These are phyloP conservation scores for Taphrina deformans DNA, from an alignment of 1,139 yeast genomes.

Conservation along the genomic window DNA sequence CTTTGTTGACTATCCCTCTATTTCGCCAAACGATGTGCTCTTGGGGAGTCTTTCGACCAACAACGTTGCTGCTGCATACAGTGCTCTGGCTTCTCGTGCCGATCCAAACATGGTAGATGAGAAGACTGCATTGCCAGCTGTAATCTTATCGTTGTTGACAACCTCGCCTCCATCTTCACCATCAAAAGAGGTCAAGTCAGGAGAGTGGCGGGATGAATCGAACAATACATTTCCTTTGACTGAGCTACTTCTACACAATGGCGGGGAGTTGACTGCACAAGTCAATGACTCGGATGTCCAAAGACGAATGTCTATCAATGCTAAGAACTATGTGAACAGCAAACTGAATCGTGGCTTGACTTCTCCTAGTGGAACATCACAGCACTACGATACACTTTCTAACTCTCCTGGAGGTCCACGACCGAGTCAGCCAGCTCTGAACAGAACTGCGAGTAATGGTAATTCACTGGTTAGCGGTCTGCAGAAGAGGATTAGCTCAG, in stretches of 20 bases:
- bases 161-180: constrained; percentile 28
- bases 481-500: constrained; percentile 27
- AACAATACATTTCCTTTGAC: constrained; percentile 59
- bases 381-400: background rate
- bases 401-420: background rate
- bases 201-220: constrained; percentile 38
- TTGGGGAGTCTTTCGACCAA: constrained; percentile 46
- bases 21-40: constrained; percentile 46
- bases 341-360: background rate
- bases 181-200: constrained; percentile 28
- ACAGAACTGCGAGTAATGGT: constrained; percentile 16
- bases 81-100: constrained; percentile 50
- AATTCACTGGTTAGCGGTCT: constrained; percentile 24
- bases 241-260: constrained; percentile 70
- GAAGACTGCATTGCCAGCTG: constrained; percentile 21
- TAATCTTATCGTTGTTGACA: constrained; percentile 31
- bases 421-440: constrained; percentile 8
- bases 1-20: constrained; percentile 44
- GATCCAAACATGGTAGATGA: constrained; percentile 43
- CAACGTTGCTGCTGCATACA: constrained; percentile 44
- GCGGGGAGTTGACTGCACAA: constrained; percentile 48
- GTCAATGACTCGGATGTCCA: constrained; percentile 13
- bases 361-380: background rate
- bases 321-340: constrained; percentile 6
- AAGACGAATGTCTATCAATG: constrained; percentile 14